Base-by-base conservation (phyloP, 805 yeast genomes). In the Wickerhamomyces subpelliculosus region DNA sequence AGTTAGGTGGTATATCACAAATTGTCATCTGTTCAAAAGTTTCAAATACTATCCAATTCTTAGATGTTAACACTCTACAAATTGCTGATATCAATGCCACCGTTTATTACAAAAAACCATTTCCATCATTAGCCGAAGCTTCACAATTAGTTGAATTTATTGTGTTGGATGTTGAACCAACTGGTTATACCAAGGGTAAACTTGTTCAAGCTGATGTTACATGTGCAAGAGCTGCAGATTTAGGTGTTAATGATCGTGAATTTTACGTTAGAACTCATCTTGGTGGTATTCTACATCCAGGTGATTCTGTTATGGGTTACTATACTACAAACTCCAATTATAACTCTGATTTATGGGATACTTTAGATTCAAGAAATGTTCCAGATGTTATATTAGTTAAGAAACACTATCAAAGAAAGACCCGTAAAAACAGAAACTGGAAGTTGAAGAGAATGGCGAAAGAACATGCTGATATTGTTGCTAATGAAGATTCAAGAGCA, bases 401-500 rank as follows among this genome's bases (percentile, higher is more conserved):
- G 86, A 89, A 88, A 59, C 75, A 75, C 62, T 90, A 88, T 68
- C 72, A 80, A 33, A 81, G 95, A 70, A 83, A 81, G 67, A 70
- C 78, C 34, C 77, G 75, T 67, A 82, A 78, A 68, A 75, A 80
- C 71, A 80, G 90, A 73, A 70, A 71, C 62, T 86, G 95, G 95
- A 86, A 83, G 65, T 78, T 90, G 64, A 84, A 85, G 80, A 84
- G 97, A 73, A 89, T 90, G 96, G 97, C 97, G 27, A 84, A 73
- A 57, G 97, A 93, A 65, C 95, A 89, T 66, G 75, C 78, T 48
- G 97, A 89, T 51, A 78, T 86, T 47, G 88, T 80, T 32, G 94
- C 93, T 41, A 71, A 77, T 48, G 79, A 76, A 49, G 76, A 70
- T 41, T 69, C 77, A 3, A 82, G 88, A 65, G 82, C 77, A 46